Base-by-base conservation (phyloP, 73 alveolate genomes). In the Paramecium sexaurelia region DNA sequence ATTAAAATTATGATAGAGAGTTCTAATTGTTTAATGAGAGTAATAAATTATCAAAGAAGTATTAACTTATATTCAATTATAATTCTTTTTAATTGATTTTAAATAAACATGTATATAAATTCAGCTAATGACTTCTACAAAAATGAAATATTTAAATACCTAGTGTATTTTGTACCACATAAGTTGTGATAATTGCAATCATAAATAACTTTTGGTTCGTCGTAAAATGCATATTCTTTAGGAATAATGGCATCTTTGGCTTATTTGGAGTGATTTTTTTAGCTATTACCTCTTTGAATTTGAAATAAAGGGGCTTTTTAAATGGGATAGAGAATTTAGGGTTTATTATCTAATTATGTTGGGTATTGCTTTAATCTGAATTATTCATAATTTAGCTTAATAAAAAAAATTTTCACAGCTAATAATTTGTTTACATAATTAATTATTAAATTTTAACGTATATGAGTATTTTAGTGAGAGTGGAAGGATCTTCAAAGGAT, bases 391-490 rank as follows among this genome's bases (percentile, higher is more conserved):
- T 51, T n/a, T 17, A 51, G 57, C 7, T 45, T 11, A 45, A 51
- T n/a, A 51, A 51, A 17, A 51, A 51, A 51, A 51, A 51, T 20
- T n/a, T 51, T 51, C 29, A n/a, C 29, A 51, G 17, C 33, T 6
- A 51, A 4, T 51, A 51, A 51, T 51, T 35, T n/a, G 33, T 51
- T 51, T 17, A 29, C 67, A 51, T 51, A 2, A 3, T 51, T 51
- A 51, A 51, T 51, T 61, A 61, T 61, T 61, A 61, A 61, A 26
- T 61, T 61, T 61, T 61, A 61, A 61, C 83, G 83, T 61, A 32
- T 32, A 61, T 61, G 83, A 61, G 83, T 32, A 61, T 61, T 29
- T 61, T 8, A 61, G 37, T 61, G 83, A 61, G 83, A 61, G 83
- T 61, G 19, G 83, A 61, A 61, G 83, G 83, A n/a, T 20, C 83